Conservation (phyloP, 2,329 filamentous ascomycete species). For the Fusarium nisikadoi region DNA sequence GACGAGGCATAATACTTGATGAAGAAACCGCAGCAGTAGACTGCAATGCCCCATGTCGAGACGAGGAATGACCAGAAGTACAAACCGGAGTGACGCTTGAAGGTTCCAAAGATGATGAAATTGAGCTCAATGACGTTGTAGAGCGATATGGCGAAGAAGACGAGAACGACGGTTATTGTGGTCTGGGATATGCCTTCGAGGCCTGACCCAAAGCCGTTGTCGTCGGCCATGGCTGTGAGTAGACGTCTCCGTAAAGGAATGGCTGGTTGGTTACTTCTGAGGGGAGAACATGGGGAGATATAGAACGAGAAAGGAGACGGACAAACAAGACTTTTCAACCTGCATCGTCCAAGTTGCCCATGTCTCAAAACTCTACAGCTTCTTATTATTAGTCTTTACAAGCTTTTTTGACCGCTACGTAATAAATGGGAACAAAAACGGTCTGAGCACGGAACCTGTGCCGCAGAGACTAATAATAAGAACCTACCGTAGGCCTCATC, state of each 20-base stretch:
- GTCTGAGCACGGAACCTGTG: neutral
- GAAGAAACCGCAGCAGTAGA: constrained; percentile 58
- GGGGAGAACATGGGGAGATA: neutral
- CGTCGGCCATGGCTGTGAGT: constrained; percentile 15
- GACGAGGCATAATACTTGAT: constrained; percentile 50
- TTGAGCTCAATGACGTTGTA: constrained; percentile 52
- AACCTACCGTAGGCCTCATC: too few species aligned
- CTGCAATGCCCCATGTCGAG: constrained; percentile 49
- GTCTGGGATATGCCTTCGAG: constrained; percentile 32
- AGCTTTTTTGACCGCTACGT: constrained; percentile 17
- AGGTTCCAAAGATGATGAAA: constrained; percentile 51
- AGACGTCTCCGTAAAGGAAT: neutral
- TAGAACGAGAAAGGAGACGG: too few species aligned
- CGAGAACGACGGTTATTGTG: constrained; percentile 42
- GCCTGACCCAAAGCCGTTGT: constrained; percentile 40
- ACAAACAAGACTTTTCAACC: neutral
- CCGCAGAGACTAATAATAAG: neutral
- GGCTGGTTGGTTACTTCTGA: neutral
- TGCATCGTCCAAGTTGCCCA: neutral
- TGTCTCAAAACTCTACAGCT: neutral
- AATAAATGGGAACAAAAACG: constrained; percentile 1
- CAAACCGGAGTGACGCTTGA: constrained; percentile 49
- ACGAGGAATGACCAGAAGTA: constrained; percentile 55
- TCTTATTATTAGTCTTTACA: neutral
- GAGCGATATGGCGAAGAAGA: constrained; percentile 47